Evolutionary conservation across 2,329 filamentous ascomycete species (phyloP), one percentile per base, ranked within the genome.

Genomic region (Ophiostoma tasmaniense): DNA sequence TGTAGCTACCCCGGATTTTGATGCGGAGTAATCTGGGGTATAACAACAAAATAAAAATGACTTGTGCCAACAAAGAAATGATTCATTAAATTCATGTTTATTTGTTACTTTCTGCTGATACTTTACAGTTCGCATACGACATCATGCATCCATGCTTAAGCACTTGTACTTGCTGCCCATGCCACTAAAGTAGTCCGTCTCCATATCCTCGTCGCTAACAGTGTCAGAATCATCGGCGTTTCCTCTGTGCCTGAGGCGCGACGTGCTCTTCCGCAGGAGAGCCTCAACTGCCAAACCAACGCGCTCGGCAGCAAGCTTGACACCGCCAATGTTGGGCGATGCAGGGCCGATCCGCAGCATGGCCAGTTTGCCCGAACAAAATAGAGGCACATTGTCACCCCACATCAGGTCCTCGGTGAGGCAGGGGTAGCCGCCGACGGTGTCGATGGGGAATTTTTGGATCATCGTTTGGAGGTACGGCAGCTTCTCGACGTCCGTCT

Each of bases 351-450:
- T 67, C 14, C 70, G 70, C 65, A 73, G 66, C n/a, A 67, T 69
- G 20, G 71, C 72, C 28, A 73, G 64, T 33, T 70, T 71, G 37
- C 72, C 72, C 6, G 70, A 67, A 66, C 72, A 72, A 67, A 72
- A 73, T n/a, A 73, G 68, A 20, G 91, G 91, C 0, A 94, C 84
- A n/a, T 86, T 86, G 0, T 88, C 81, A 50, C 82, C 82, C 91
- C 90, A 94, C 83, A 89, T 89, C 71, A 94, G 79, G 73, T 94
- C 90, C 59, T 93, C 86, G 1, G 85, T 93, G 67, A 94, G 77
- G 72, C 89, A 91, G 0, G 91, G 91, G 25, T 93, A 79, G 0
- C 91, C 91, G 3, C 87, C 86, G 30, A 86, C 82, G 0, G 81
- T 83, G 20, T 86, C 78, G 42, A 94, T 83, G 0, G 89, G 90